These are phyloP conservation scores for Aspergillus tanneri DNA, from an alignment of 2,329 filamentous ascomycete species.

Conservation along the genomic window DNA sequence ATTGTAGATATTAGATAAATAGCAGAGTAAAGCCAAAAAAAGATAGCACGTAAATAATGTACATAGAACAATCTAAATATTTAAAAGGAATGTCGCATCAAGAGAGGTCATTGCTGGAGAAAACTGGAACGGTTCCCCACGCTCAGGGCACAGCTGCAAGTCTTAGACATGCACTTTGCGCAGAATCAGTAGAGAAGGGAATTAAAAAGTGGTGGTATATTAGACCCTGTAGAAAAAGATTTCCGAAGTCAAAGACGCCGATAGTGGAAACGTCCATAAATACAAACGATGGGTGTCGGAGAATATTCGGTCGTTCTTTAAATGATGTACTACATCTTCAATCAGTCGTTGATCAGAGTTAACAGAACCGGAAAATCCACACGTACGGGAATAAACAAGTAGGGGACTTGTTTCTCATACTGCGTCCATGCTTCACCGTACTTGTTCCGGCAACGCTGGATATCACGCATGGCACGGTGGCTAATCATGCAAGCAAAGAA, in stretches of 20 bases:
- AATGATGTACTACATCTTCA: conserved; percentile 31
- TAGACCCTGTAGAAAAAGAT: not conserved
- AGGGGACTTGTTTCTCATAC: conserved; percentile 77
- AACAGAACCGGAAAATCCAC: too few species aligned
- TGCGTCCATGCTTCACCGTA: conserved; percentile 80
- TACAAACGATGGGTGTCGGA: not conserved
- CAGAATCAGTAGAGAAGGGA: not conserved
- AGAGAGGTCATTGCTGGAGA: not conserved
- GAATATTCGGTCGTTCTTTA: conserved; percentile 20
- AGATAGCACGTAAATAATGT: not conserved
- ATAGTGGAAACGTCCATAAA: not conserved
- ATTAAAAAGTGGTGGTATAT: not conserved
- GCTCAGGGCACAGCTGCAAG: not conserved
- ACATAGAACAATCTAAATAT: not conserved
- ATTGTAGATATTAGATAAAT: not conserved
- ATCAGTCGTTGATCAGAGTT: conserved; percentile 1
- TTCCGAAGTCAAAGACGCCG: not conserved
- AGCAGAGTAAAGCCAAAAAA: not conserved
- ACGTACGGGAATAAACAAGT: conserved; percentile 75
- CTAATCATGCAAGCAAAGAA: conserved; percentile 80
- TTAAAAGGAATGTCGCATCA: not conserved
- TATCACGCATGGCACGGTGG: conserved; percentile 73
- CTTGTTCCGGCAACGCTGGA: conserved; percentile 70
- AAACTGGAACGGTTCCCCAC: not conserved
- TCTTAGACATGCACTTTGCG: not conserved